Percentiles rank a stretch among this genome's conserved stretches.
Conservation (phyloP, 2,329 filamentous ascomycete species). For the Botrytis fabae region DNA sequence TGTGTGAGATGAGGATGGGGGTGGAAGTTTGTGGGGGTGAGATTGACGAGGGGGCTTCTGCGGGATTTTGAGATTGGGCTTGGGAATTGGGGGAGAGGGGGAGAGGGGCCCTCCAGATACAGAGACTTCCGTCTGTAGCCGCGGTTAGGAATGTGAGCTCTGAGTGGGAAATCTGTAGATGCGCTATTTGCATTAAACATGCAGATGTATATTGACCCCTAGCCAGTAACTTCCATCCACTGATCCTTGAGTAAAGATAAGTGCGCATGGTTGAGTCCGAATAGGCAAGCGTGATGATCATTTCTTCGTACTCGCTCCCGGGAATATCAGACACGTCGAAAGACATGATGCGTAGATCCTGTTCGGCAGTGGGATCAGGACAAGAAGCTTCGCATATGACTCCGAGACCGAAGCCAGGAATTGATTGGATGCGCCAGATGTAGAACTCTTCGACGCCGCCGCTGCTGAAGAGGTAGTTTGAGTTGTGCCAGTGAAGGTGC, state of each 20-base stretch:
- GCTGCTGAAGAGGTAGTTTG: conserved; percentile 73
- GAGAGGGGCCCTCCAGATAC: conserved; percentile 52
- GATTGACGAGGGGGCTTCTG: neutral
- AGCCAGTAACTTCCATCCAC: conserved; percentile 52
- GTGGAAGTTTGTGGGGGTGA: neutral
- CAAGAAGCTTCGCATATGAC: conserved; percentile 58
- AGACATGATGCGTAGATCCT: conserved; percentile 76
- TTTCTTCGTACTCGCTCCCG: neutral
- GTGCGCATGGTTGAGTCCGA: conserved; percentile 79
- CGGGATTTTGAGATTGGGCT: accelerated
- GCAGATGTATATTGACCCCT: conserved; percentile 65
- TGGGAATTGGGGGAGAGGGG: neutral
- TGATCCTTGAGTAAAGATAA: conserved; percentile 48
- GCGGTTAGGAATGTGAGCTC: conserved; percentile 57
- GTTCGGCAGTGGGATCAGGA: conserved; percentile 51
- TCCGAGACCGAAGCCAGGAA: conserved; percentile 51
- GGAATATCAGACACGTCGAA: conserved; percentile 59
- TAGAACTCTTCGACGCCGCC: conserved; percentile 88
- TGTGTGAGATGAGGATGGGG: conserved; percentile 30
- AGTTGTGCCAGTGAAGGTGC: conserved; percentile 63
- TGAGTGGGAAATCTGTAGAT: conserved; percentile 45
- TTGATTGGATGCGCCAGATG: conserved; percentile 68
- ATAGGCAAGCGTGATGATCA: conserved; percentile 65
- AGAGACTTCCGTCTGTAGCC: conserved; percentile 78
- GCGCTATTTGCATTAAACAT: conserved; percentile 68